Base-by-base conservation (phyloP, 208 protist genomes). In the Crithidia sp. region DNA sequence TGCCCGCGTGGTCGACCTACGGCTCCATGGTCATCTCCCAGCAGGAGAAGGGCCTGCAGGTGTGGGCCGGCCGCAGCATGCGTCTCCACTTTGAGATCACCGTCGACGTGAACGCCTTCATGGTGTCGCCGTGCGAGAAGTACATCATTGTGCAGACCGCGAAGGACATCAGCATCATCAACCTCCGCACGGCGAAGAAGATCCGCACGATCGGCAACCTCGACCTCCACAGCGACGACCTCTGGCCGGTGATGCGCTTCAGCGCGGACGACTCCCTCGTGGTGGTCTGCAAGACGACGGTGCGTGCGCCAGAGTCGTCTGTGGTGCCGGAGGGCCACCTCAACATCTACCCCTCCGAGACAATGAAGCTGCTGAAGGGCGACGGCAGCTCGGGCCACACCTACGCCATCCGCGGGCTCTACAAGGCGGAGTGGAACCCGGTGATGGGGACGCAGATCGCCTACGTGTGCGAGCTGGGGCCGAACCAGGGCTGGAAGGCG, bases 381-480 rank as follows among this genome's bases (percentile, higher is more conserved):
- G 69, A 74, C 40, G 72, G 76, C 59, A 84, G 71, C 66, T 76
- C 57, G 8, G 76, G 75, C 19, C 72, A 93, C 79, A 95, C 89
- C n/a, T 94, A 93, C 49, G 70, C 77, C 8, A 76, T 95, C 0
- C 76, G 72, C 12, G 90, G 90, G 1, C 84, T 97, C 19, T 91
- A 91, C 82, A 90, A 91, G 67, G 89, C 84, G 7, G 93, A 95
- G 75, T 97, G 93, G 91, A 95, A 93, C 81, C 93, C 93, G 4
- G 81, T 76, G 56, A 68, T 88, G 43, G 83, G 76, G 19, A 92
- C 82, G 13, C 93, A 95, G 79, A 90, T 97, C 60, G 93, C 89
- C 19, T 84, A 95, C 70, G 81, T 93, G 45, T 76, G 74, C 56
- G 71, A 81, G 62, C 78, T 83, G 9, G 85, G 82, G 19, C 57